A percentile compares a stretch with the other conserved stretches of the same genome.
phyloP scores from a whole-genome alignment of 1,284 basidiomycete species.

The Apiotrichum laibachii region DNA sequence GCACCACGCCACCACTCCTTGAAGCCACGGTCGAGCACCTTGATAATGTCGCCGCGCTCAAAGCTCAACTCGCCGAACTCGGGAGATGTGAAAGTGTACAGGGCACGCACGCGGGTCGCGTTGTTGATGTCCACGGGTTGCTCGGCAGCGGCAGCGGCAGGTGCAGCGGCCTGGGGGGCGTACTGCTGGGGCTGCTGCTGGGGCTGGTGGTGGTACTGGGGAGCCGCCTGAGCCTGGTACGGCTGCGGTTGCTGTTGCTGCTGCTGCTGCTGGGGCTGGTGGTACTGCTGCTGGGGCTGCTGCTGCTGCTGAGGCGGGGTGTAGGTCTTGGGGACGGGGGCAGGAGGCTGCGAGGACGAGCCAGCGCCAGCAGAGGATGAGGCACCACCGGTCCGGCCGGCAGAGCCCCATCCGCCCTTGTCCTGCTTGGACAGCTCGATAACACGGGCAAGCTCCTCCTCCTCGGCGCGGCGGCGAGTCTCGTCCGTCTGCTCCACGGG shows the following conservation, averaged over 20 bases:
- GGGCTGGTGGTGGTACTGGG: constrained; percentile 6
- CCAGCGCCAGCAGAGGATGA: constrained; percentile 40
- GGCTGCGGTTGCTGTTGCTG: constrained; percentile 15
- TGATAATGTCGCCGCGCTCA: constrained; percentile 90
- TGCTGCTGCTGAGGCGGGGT: constrained; percentile 6
- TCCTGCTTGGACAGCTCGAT: constrained; percentile 85
- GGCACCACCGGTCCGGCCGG: constrained; percentile 42
- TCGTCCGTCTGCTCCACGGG: constrained; percentile 57
- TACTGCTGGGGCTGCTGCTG: constrained; percentile 25
- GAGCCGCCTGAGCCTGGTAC: constrained; percentile 17
- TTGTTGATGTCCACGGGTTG: constrained; percentile 46
- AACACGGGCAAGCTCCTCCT: constrained; percentile 86
- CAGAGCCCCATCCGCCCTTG: constrained; percentile 61
- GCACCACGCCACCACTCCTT: constrained; percentile 99
- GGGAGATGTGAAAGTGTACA: constrained; percentile 85
- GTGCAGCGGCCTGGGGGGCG: constrained; percentile 21
- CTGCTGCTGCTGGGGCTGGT: constrained; percentile 23
- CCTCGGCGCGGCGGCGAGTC: constrained; percentile 68
- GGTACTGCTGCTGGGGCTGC: constrained; percentile 16
- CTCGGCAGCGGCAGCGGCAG: constrained; percentile 35
- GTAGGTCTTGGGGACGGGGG: constrained; percentile 4
- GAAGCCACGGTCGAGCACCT: constrained; percentile 91
- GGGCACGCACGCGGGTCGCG: constrained; percentile 79
- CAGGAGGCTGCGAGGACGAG: constrained; percentile 40
- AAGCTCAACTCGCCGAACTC: constrained; percentile 91